Evolutionary conservation across 495 filamentous ascomycete genomes (phyloP), one percentile per base, ranked within the genome.

Genomic region (Penicillium cinerascens): DNA sequence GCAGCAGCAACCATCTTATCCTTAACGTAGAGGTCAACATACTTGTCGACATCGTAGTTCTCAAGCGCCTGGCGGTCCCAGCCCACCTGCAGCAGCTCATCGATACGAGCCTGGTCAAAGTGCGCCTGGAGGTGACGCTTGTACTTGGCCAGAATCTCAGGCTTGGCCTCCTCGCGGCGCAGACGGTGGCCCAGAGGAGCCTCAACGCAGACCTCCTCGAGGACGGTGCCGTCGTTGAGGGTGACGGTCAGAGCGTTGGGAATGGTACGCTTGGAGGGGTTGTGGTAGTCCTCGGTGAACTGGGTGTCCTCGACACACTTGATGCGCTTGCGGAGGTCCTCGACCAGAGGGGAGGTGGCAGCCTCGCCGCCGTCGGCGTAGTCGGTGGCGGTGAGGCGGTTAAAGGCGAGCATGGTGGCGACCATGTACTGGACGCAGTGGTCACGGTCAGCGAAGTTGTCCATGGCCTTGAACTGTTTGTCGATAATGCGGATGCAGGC

Each of bases 381-480:
- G 75, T 98, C 93, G 37, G 75, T 83, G 20, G 93, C 91, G 44
- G 89, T 87, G 40, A 98, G 84, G 47, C 93, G 92, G 67, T 93
- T 88, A 70, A 88, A 97, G 45, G 87, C 87, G 52, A 98, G 83
- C 87, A 97, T 97, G 53, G 90, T 91, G 45, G 93, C 79, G 68
- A 89, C 88, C 93, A 98, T 98, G 80, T 98, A 98, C 72, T 82
- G 55, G 58, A 98, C 92, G 76, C 93, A 98, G 79, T 97, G 93
- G 72, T 98, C 93, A 56, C 93, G 91, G 73, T 98, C 93, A 55
- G 93, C 93, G 66, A 96, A 98, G 80, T 98, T 98, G 78, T 97
- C 91, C 88, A 98, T 92, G 53, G 91, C 86, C 80, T 97, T 97
- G 80, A 95, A 93, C 74, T 97, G 95, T 82, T 98, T 98, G 82